Evolutionary conservation across 1,139 yeast species (phyloP).

Genomic region (Candida sanyaensis): DNA sequence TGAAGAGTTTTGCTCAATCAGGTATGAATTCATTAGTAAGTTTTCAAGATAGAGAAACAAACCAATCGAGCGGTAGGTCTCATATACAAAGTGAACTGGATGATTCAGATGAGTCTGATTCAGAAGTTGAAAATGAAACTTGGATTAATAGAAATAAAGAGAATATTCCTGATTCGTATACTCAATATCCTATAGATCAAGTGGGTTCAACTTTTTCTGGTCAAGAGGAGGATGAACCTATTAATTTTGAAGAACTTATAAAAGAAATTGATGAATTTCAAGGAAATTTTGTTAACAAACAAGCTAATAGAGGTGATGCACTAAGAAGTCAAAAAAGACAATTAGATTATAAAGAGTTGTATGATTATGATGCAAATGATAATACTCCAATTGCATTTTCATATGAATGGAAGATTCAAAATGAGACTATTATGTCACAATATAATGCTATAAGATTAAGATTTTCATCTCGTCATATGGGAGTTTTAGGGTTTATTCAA

Average conservation of each 20-base stretch:
- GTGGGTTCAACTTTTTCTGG: too few relatives aligned
- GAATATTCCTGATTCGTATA: slow-evolving; percentile 5
- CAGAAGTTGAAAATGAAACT: slow-evolving; percentile 11
- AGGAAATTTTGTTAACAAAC: slow-evolving; percentile 29
- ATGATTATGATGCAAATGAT: slow-evolving; percentile 17
- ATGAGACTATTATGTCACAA: slow-evolving; percentile 39
- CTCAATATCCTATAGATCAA: slow-evolving; percentile 15
- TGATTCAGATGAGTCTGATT: slow-evolving; percentile 31
- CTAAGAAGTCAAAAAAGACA: slow-evolving; percentile 38
- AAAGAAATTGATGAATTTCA: slow-evolving; percentile 37
- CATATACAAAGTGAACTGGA: slow-evolving; percentile 32
- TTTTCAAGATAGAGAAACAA: not conserved
- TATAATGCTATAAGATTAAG: slow-evolving; percentile 41
- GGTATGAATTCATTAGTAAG: slow-evolving; percentile 23
- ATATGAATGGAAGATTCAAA: slow-evolving; percentile 34
- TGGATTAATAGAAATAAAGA: not conserved
- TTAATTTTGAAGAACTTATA: slow-evolving; percentile 23
- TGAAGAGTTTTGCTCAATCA: slow-evolving; percentile 19
- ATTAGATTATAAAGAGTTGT: slow-evolving; percentile 36
- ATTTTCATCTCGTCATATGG: slow-evolving; percentile 25
- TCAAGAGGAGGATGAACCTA: not conserved
- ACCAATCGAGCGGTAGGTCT: not conserved
- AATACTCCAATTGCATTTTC: slow-evolving; percentile 6
- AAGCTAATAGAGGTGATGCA: slow-evolving; percentile 14
- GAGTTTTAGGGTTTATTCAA: slow-evolving; percentile 21